Conservation (phyloP, 768 basidiomycete genomes). For the Naematelia aurantialba region DNA sequence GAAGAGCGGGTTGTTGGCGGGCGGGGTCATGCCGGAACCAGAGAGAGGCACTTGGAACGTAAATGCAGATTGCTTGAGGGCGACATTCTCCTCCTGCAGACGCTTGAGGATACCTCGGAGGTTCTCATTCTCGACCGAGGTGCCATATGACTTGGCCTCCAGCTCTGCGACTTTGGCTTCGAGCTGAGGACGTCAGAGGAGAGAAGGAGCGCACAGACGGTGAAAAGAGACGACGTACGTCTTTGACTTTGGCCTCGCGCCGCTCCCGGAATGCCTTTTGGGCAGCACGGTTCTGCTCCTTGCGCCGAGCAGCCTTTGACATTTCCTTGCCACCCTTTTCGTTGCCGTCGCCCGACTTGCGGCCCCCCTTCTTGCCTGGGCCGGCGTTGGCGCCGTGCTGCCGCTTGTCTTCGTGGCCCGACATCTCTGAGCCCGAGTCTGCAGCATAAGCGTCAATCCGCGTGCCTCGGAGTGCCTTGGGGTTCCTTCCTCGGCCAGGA, state of each 20-base stretch:
- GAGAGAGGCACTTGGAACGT: slow-evolving; percentile 71
- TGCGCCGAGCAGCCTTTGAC: slow-evolving; percentile 61
- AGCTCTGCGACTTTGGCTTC: slow-evolving; percentile 87
- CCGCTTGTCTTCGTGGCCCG: slow-evolving; percentile 42
- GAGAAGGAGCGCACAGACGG: background rate
- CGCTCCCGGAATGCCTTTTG: slow-evolving; percentile 96
- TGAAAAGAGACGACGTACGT: slow-evolving; percentile 60
- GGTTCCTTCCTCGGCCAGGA: too few relatives aligned
- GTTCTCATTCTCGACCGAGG: slow-evolving; percentile 78
- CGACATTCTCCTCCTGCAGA: slow-evolving; percentile 79
- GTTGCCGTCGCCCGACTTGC: slow-evolving; percentile 30
- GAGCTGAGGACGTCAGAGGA: slow-evolving; percentile 56
- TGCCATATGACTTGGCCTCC: slow-evolving; percentile 72
- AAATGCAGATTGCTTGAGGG: slow-evolving; percentile 74
- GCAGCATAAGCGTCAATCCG: background rate
- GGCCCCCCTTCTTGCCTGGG: slow-evolving; percentile 24
- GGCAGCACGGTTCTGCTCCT: slow-evolving; percentile 95
- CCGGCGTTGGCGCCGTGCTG: slow-evolving; percentile 13
- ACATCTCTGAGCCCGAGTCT: slow-evolving; percentile 32
- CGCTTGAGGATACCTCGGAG: slow-evolving; percentile 77
- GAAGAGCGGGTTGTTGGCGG: slow-evolving; percentile 1
- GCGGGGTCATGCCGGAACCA: slow-evolving; percentile 14
- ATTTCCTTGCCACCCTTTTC: slow-evolving; percentile 21
- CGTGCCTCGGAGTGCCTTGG: too few relatives aligned
- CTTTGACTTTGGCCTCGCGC: slow-evolving; percentile 95